A percentile compares a stretch with the other conserved stretches of the same genome.
Conservation (phyloP, 768 basidiomycete species). For the Erythrobasidium yunnanense region DNA sequence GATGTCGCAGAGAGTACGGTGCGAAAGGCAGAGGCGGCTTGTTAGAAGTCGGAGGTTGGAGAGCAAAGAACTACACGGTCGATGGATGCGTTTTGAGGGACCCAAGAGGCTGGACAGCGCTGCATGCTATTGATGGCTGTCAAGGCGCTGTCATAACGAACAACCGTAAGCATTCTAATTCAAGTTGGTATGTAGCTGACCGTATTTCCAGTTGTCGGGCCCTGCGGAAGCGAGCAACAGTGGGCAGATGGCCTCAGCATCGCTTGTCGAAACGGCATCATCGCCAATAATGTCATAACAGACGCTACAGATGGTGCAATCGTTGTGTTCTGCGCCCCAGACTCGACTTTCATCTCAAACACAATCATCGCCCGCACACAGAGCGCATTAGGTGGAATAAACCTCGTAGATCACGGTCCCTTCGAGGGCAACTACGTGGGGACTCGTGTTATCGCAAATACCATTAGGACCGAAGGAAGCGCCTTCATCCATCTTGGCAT, state of each 20-base stretch:
- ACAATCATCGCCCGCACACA: constrained; percentile 40
- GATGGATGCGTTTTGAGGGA: constrained; percentile 36
- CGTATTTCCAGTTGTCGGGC: neutral
- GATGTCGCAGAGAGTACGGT: constrained; percentile 40
- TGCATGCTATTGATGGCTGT: constrained; percentile 33
- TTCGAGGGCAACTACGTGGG: constrained; percentile 44
- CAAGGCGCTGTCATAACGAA: constrained; percentile 28
- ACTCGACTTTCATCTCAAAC: constrained; percentile 42
- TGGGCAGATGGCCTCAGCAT: constrained; percentile 45
- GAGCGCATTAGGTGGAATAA: constrained; percentile 44
- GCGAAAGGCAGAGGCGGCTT: constrained; percentile 36
- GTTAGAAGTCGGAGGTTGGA: constrained; percentile 40
- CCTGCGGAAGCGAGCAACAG: constrained; percentile 41
- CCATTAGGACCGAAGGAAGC: constrained; percentile 39
- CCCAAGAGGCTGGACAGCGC: constrained; percentile 37
- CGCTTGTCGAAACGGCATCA: constrained; percentile 42
- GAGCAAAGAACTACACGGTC: constrained; percentile 26
- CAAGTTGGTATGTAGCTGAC: neutral
- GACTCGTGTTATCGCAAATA: constrained; percentile 42
- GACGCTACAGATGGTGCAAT: constrained; percentile 45
- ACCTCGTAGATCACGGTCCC: constrained; percentile 42
- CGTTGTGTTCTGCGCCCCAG: constrained; percentile 44
- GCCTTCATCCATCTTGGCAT: constrained; percentile 44
- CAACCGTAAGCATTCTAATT: constrained; percentile 25
- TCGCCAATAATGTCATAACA: constrained; percentile 41